Conservation (phyloP, 768 basidiomycete genomes). For the Ephemerocybe angulata region DNA sequence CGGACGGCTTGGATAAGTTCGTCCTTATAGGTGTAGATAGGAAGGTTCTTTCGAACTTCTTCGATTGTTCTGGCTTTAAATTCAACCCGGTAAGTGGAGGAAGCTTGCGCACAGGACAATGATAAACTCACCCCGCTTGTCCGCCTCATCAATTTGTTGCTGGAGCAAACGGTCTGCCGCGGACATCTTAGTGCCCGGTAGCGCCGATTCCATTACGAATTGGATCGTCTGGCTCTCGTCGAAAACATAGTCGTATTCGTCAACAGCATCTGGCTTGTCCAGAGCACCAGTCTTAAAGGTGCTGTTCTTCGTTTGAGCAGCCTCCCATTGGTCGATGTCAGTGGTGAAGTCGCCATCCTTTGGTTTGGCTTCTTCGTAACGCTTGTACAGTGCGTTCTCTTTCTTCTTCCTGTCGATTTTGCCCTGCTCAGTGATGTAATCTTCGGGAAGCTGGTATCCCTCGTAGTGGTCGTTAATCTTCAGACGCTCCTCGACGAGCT, state of each 20-base stretch:
- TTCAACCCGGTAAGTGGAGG: neutral
- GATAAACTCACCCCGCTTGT: conserved; percentile 78
- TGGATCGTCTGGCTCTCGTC: conserved; percentile 97
- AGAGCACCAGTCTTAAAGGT: conserved; percentile 88
- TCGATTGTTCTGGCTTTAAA: conserved; percentile 92
- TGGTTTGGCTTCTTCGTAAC: conserved; percentile 90
- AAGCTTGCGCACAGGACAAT: neutral
- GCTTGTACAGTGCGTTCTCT: conserved; percentile 84
- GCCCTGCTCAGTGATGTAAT: conserved; percentile 97
- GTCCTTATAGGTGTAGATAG: conserved; percentile 87
- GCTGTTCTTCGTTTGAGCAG: conserved; percentile 82
- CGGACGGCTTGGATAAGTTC: conserved; percentile 85
- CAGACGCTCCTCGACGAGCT: conserved; percentile 89
- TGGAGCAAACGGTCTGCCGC: conserved; percentile 83
- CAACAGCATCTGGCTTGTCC: conserved; percentile 80
- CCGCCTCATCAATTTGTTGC: conserved; percentile 86
- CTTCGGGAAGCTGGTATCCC: conserved; percentile 94
- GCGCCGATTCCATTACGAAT: conserved; percentile 82
- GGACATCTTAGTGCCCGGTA: conserved; percentile 69
- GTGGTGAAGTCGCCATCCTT: conserved; percentile 95
- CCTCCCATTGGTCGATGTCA: conserved; percentile 98
- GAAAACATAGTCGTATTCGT: conserved; percentile 95
- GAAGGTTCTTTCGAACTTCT: conserved; percentile 88
- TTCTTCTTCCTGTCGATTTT: conserved; percentile 98
- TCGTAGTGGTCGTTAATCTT: conserved; percentile 95